Base-by-base conservation (phyloP, 441 rosid genomes). In the Manihot esculenta region DNA sequence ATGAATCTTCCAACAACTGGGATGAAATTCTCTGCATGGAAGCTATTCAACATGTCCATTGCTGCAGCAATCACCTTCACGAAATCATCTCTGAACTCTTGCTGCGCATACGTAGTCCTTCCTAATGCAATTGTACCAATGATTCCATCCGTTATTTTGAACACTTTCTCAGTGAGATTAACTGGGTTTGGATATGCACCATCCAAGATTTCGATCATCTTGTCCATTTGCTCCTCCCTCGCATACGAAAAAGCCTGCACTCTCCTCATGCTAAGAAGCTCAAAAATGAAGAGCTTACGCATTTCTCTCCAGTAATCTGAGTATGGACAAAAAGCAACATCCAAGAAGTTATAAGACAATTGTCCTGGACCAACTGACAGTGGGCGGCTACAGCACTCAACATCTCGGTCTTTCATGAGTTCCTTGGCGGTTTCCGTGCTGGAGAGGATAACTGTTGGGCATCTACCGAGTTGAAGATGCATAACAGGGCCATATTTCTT, bases 241-340 rank as follows among this genome's bases (percentile, higher is more conserved):
- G 30, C 49, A 35, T 48, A 55, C 62, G 62, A 55, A 44, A 53
- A 54, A n/a, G 24, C 42, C 10, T 55, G 62, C 1, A 55, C 62
- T 21, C 42, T 21, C 27, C 55, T 68, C 61, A 41, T 54, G 60
- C 62, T 54, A 24, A 54, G 30, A 17, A 68, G 71, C 50, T 68
- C 51, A 24, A 54, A 38, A 45, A 67, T 54, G 48, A 53, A 53
- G 17, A 67, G 47, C 20, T 67, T 67, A 7, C 62, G 44, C 71
- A 67, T 54, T 23, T 54, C 62, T 23, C 38, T 55, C 71, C 71
- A 67, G 33, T 67, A 67, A 56, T 68, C 71, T 15, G 51, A 54
- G 49, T 68, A 68, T 5, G 71, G 71, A 17, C 53, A 33, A 30
- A 68, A 68, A 0, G 62, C 71, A 44, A 68, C 50, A 45, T 68